phyloP scores from a whole-genome alignment of 1,139 yeast species.

The Candida glucosophila region DNA sequence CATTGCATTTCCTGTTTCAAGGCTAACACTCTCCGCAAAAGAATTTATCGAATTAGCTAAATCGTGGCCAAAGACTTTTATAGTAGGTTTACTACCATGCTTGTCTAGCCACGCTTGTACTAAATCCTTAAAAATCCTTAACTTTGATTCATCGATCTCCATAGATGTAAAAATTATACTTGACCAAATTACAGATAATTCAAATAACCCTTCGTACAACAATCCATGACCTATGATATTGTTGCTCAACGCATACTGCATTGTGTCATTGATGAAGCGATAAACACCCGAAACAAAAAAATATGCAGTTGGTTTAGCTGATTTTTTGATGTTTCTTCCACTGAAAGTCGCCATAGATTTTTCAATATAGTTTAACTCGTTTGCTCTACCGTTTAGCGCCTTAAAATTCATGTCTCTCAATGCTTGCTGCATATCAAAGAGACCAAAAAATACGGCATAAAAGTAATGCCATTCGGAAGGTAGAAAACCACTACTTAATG shows the following conservation, averaged over 20 bases:
- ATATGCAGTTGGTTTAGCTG: conserved; percentile 50
- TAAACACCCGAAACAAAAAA: conserved; percentile 29
- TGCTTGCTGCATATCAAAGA: background rate
- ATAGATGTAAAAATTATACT: conserved; percentile 38
- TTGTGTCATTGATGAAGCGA: conserved; percentile 27
- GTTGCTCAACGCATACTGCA: too few relatives aligned
- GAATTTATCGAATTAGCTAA: background rate
- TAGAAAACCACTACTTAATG: too few relatives aligned
- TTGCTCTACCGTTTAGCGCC: conserved; percentile 38
- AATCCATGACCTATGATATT: conserved; percentile 8
- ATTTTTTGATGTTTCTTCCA: conserved; percentile 52
- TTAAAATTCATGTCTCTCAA: conserved; percentile 17
- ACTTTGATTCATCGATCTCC: conserved; percentile 54
- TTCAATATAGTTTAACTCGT: conserved; percentile 55
- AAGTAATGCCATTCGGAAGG: too few relatives aligned
- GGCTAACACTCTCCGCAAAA: conserved; percentile 5
- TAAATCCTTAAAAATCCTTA: conserved; percentile 60
- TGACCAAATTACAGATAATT: conserved; percentile 35
- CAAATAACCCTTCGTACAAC: conserved; percentile 21
- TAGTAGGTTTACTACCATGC: conserved; percentile 3
- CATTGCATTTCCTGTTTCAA: conserved; percentile 63
- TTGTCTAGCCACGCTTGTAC: conserved; percentile 42
- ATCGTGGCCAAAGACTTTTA: background rate
- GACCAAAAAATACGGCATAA: too few relatives aligned
- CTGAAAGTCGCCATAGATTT: conserved; percentile 54